A percentile compares a stretch with the other conserved stretches of the same genome.
Evolutionary conservation across 2,329 filamentous ascomycete species (phyloP).

Genomic region (Septoria petroselini): DNA sequence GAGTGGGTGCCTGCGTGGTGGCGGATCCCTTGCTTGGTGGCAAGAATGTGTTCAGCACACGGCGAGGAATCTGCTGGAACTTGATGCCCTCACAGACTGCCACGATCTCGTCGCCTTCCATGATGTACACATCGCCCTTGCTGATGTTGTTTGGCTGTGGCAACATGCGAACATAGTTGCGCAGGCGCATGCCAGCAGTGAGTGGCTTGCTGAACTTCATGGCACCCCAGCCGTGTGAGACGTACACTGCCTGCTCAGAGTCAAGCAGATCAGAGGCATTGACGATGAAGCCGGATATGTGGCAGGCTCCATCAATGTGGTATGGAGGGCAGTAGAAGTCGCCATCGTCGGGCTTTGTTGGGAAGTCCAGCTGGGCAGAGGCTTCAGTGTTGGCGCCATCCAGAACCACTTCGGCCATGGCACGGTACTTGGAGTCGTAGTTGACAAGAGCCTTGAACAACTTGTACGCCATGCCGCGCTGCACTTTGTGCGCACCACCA

Average conservation of each 20-base stretch:
- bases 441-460: conserved; percentile 59
- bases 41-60: conserved; percentile 63
- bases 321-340: conserved; percentile 59
- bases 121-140: conserved; percentile 59
- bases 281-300: conserved; percentile 59
- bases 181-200: conserved; percentile 53
- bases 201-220: conserved; percentile 48
- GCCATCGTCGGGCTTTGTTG: conserved; percentile 52
- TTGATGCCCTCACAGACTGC: conserved; percentile 60
- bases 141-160: conserved; percentile 54
- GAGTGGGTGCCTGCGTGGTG: conserved; percentile 36
- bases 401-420: conserved; percentile 58
- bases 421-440: conserved; percentile 56
- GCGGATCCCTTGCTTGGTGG: conserved; percentile 53
- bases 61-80: conserved; percentile 65
- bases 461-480: conserved; percentile 76
- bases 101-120: conserved; percentile 58
- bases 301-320: conserved; percentile 58
- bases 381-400: conserved; percentile 56
- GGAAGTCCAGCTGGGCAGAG: conserved; percentile 54
- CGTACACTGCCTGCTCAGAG: conserved; percentile 58
- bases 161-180: conserved; percentile 62
- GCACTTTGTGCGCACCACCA: conserved; percentile 68
- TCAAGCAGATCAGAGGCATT: conserved; percentile 59
- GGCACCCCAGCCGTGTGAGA: conserved; percentile 61